Evolutionary conservation across 306 rosid genomes (phyloP), one percentile per base, ranked within the genome.

Genomic region (Cicer bijugum): DNA sequence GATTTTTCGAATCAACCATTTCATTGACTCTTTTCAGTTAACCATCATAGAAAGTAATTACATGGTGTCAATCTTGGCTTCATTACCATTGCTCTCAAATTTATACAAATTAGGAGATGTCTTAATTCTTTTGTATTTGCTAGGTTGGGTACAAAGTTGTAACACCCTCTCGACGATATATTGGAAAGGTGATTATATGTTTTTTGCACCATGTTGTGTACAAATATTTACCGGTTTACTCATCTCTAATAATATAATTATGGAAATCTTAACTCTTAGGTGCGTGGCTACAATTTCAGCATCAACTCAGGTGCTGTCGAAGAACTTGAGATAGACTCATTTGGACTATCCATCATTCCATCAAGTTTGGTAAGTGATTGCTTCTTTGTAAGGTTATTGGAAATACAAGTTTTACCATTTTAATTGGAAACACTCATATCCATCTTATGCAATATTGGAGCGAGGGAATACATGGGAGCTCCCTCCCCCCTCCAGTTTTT

Each of bases 111-210:
- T 51, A 44, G 7, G 6, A 65, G 61, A 50, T 43, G 38, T 80
- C 53, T 80, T 75, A 83, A 68, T 83, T 58, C 62, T 37, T 75
- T 45, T 50, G 63, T 83, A 42, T 80, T 84, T 91, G 81, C 84
- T 87, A 93, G 97, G 97, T 93, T 79, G 98, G 98, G 77, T 91
- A 88, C 86, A 86, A 63, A 83, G 97, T 94, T 68, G 86, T 94
- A 20, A 94, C 97, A 1, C 97, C 95, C 8, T 86, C 92, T 81
- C 88, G 78, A 47, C 91, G 91, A 71, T 84, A 79, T 63, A 91
- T 94, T 1, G 96, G 98, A 68, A 91, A 89, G 92, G 98, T 94
- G 74, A 71, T 51, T 60, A 44, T 61, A 8, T 51, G 28, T 83
- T 67, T 67, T 5, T 48, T 74, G 53, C 74, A 12, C 40, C 50